Conservation (phyloP, 495 filamentous ascomycete genomes). For the Lepidopterella palustris region DNA sequence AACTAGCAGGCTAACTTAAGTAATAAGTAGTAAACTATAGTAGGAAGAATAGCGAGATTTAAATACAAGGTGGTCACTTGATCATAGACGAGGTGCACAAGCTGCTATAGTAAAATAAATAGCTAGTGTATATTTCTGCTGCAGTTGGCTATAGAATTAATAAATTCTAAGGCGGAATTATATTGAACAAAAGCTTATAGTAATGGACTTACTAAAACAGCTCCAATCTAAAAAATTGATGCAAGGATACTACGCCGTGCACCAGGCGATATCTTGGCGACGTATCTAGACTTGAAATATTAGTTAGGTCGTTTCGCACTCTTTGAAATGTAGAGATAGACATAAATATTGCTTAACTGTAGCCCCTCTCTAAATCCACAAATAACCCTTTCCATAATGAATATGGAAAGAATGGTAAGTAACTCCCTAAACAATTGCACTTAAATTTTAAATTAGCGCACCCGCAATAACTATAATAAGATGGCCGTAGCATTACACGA, state of each 20-base stretch:
- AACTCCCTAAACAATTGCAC: constrained; percentile 17
- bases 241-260: constrained; percentile 16
- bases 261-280: constrained; percentile 28
- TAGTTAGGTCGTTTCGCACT: neutral
- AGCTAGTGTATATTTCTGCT: constrained; percentile 10
- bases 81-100: constrained; percentile 14
- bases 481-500: constrained; percentile 56
- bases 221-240: constrained; percentile 22
- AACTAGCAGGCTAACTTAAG: constrained; percentile 47
- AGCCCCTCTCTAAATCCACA: constrained; percentile 23
- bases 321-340: neutral
- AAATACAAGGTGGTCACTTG: constrained; percentile 28
- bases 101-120: constrained; percentile 31
- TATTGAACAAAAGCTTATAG: constrained; percentile 7
- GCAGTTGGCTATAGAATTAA: neutral
- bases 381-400: constrained; percentile 22
- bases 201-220: neutral
- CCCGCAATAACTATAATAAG: constrained; percentile 26
- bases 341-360: constrained; percentile 18
- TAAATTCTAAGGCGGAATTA: too few relatives aligned
- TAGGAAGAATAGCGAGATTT: constrained; percentile 2
- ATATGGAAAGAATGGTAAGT: constrained; percentile 10
- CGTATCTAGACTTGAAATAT: constrained; percentile 4
- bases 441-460: constrained; percentile 18
- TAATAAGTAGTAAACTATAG: constrained; percentile 26